Percentiles rank a stretch among this genome's conserved stretches.
phyloP scores from a whole-genome alignment of 73 alveolate genomes.

The Paramecium primaurelia region DNA sequence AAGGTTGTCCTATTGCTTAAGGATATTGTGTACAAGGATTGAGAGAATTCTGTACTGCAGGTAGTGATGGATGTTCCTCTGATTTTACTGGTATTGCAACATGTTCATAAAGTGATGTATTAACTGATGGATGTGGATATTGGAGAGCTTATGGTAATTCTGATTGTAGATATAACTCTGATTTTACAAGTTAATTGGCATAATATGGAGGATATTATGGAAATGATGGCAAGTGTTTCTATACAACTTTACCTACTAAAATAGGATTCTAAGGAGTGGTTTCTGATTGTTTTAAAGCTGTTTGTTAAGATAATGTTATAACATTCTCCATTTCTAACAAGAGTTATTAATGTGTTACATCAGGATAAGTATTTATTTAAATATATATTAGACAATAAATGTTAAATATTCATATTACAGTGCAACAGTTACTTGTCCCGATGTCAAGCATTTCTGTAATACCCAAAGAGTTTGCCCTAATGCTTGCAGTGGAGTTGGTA shows the following conservation, averaged over 20 bases:
- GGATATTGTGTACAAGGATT: neutral
- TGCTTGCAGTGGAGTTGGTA: neutral
- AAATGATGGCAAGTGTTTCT: neutral
- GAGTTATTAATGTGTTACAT: neutral
- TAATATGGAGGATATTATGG: slow-evolving; percentile 52
- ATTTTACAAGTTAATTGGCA: neutral
- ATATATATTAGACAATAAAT: neutral
- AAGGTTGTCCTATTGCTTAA: slow-evolving; percentile 37
- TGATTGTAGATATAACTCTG: slow-evolving; percentile 28
- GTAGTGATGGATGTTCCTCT: slow-evolving; percentile 20
- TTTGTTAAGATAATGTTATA: neutral
- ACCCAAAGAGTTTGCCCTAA: neutral
- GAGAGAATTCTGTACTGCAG: neutral
- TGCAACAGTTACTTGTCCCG: neutral
- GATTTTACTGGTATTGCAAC: slow-evolving; percentile 42
- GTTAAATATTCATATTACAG: neutral
- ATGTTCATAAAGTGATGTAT: slow-evolving; percentile 8
- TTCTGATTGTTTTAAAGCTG: neutral
- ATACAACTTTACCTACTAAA: neutral
- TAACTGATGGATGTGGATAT: slow-evolving; percentile 18
- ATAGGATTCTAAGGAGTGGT: neutral
- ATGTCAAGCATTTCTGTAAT: neutral
- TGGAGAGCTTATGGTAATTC: slow-evolving; percentile 24
- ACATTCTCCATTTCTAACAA: neutral
- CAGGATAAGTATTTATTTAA: neutral